A percentile compares a stretch with the other conserved stretches of the same genome.
These are phyloP conservation scores for Tolypocladium paradoxum DNA, from an alignment of 2,329 filamentous ascomycete genomes.

Conservation along the genomic window DNA sequence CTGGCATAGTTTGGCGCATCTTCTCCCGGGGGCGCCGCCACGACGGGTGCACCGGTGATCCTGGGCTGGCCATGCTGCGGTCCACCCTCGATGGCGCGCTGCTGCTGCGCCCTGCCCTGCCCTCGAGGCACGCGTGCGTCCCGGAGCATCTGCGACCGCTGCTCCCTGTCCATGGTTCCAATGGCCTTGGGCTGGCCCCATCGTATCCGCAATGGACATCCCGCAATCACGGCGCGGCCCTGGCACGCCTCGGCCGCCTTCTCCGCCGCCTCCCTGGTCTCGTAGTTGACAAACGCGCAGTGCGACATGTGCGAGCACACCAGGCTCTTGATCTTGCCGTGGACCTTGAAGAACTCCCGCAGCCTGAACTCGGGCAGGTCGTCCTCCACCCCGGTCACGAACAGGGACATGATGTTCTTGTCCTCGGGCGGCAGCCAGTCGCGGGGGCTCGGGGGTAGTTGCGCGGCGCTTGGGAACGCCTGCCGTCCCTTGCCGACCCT, in stretches of 20 bases:
- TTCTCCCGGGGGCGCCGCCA: conserved; percentile 66
- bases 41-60: conserved; percentile 18
- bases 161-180: conserved; percentile 81
- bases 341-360: conserved; percentile 78
- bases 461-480: conserved; percentile 58
- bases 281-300: conserved; percentile 93
- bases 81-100: conserved; percentile 20
- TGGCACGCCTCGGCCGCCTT: conserved; percentile 74
- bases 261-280: conserved; percentile 75
- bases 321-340: conserved; percentile 83
- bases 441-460: conserved; percentile 68
- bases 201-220: conserved; percentile 78
- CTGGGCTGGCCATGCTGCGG: conserved; percentile 25
- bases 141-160: conserved; percentile 68
- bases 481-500: conserved; percentile 34
- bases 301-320: conserved; percentile 96
- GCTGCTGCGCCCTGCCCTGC: conserved; percentile 8
- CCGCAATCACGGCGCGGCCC: conserved; percentile 79
- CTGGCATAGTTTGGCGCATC: conserved; percentile 74
- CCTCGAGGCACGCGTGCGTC: conserved; percentile 46
- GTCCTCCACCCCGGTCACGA: conserved; percentile 91
- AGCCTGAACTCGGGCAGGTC: conserved; percentile 89
- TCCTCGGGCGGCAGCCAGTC: conserved; percentile 83
- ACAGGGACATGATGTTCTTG: conserved; percentile 80
- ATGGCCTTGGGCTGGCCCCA: conserved; percentile 92